phyloP scores from a whole-genome alignment of 2,329 filamentous ascomycete species.

The Pseudogymnoascus sp. region DNA sequence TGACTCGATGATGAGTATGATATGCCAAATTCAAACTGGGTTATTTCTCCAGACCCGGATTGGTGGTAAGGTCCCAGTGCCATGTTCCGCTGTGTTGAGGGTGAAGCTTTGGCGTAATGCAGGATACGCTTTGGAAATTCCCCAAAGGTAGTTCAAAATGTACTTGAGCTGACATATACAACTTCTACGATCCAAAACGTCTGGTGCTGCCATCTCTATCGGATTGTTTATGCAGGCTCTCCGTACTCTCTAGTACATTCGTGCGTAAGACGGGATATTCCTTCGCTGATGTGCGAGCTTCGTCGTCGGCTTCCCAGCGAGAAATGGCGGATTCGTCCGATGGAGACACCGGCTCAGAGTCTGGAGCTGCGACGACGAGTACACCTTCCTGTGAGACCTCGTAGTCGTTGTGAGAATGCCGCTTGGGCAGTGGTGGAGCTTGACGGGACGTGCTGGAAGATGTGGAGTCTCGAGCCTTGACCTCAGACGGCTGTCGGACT shows the following conservation, averaged over 20 bases:
- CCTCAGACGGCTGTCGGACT: slow-evolving; percentile 22
- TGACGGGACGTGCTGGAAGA: not conserved
- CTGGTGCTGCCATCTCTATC: not conserved
- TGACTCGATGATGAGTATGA: not conserved
- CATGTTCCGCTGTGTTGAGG: not conserved
- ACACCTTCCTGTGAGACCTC: slow-evolving; percentile 33
- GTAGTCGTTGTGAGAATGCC: slow-evolving; percentile 32
- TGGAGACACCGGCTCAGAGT: slow-evolving; percentile 49
- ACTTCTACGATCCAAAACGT: not conserved
- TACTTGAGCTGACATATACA: not conserved
- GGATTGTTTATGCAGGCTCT: not conserved
- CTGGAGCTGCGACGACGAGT: slow-evolving; percentile 56
- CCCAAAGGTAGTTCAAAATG: not conserved
- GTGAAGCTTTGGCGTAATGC: not conserved
- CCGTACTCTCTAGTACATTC: not conserved
- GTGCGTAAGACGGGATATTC: not conserved
- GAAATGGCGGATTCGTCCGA: slow-evolving; percentile 24
- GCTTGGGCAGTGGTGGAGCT: slow-evolving; percentile 41
- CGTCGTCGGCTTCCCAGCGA: not conserved
- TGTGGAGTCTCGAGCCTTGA: not conserved
- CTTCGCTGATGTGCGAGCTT: no score
- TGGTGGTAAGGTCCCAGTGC: not conserved
- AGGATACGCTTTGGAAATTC: not conserved
- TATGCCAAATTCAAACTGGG: not conserved
- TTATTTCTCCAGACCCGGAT: not conserved